These are phyloP conservation scores for Suillus americanus DNA, from an alignment of 768 basidiomycete species.

Conservation along the genomic window DNA sequence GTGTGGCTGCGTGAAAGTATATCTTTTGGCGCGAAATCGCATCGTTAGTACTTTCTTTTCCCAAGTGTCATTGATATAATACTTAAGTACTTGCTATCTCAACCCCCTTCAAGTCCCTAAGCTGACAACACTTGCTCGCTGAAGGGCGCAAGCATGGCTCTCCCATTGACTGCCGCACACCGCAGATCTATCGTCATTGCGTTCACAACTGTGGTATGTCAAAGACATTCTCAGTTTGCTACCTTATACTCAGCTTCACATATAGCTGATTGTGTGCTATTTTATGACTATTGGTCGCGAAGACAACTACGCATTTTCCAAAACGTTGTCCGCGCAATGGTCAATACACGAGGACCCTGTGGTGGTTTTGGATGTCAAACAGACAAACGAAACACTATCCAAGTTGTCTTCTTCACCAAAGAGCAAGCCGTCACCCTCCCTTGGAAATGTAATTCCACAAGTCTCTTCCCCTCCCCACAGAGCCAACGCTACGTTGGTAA, in stretches of 20 bases:
- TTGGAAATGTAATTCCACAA: not conserved
- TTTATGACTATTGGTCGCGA: slow-evolving; percentile 16
- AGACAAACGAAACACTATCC: not conserved
- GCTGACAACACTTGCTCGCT: not conserved
- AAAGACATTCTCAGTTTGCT: not conserved
- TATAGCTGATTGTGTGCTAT: slow-evolving; percentile 22
- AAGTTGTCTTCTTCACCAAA: not conserved
- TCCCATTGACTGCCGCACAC: slow-evolving; percentile 28
- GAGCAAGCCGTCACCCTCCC: not conserved
- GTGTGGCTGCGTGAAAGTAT: not conserved
- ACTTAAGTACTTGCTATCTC: not conserved
- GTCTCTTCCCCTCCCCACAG: slow-evolving; percentile 14
- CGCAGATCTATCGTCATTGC: slow-evolving; percentile 30
- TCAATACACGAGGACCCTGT: not conserved
- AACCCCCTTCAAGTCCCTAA: not conserved
- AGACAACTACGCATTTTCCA: slow-evolving; percentile 4
- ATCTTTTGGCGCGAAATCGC: not conserved
- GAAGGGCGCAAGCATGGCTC: slow-evolving; percentile 14
- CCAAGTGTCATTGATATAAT: not conserved
- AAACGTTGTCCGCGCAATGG: slow-evolving; percentile 8
- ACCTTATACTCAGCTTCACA: not conserved
- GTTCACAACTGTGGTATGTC: slow-evolving; percentile 24
- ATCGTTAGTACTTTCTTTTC: not conserved
- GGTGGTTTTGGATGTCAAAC: not conserved
- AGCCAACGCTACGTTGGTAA: slow-evolving; percentile 62